Evolutionary conservation across 331 rosid species (phyloP).

Genomic region (Malus hybrid): DNA sequence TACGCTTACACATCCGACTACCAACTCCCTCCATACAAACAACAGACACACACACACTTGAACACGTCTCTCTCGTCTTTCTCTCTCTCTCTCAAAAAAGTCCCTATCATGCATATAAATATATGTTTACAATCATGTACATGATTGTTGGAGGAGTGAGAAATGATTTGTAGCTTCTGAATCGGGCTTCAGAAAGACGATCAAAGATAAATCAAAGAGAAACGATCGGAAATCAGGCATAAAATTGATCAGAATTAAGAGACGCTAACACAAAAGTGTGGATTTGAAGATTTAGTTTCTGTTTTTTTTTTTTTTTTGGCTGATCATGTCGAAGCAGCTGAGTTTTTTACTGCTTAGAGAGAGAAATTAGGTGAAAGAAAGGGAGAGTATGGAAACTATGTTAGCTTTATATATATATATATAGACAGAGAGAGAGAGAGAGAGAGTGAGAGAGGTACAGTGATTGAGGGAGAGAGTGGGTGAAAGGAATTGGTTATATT

Average conservation of each 20-base stretch:
- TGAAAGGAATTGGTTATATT: constrained; percentile 34
- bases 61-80: not conserved
- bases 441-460: not conserved
- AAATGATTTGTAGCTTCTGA: constrained; percentile 8
- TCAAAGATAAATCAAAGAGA: not conserved
- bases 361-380: not conserved
- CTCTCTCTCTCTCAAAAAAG: not conserved
- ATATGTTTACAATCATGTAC: not conserved
- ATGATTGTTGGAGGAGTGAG: not conserved
- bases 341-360: not conserved
- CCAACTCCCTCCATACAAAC: constrained; percentile 1
- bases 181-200: constrained; percentile 9
- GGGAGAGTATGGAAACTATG: not conserved
- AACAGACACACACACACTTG: not conserved
- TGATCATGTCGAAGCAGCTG: not conserved
- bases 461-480: constrained; percentile 17
- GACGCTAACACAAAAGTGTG: not conserved
- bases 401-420: not conserved
- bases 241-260: not conserved
- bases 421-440: not conserved
- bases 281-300: not conserved
- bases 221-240: not conserved
- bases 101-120: not conserved
- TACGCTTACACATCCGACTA: constrained; percentile 16
- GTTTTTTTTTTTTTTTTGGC: not conserved